Base-by-base conservation (phyloP, 108 stramenopile species). In the Chaetoceros tenuissimus region DNA sequence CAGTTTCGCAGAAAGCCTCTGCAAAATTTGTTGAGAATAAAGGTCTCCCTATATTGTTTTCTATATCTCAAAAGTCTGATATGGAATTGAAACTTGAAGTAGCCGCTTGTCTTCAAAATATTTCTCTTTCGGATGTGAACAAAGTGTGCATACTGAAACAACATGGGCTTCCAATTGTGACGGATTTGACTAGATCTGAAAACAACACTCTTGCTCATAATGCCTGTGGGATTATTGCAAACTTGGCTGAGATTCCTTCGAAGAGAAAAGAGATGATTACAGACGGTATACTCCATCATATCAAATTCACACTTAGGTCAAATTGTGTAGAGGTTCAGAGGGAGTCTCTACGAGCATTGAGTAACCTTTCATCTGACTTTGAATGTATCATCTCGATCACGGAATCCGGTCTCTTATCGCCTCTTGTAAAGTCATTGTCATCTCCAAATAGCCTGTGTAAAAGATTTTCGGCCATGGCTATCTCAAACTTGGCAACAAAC, bases 401-500 rank as follows among this genome's bases (percentile, higher is more conserved):
- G 64, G 28, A 86, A 91, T 74, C 84, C 1, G 86, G 86, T 10
- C 73, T 80, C 1, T 46, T 94, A 46, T 44, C 68, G 21, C 72
- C 77, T 48, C 51, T 94, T 17, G 73, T 84, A 10, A 50, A 80
- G 19, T 70, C 85, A 52, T 74, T 94, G 18, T 55, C 67, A 28
- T 79, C 78, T 26, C 66, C 78, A 13, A 87, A 91, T 53, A 71
- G 68, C 28, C 57, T 89, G 25, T 79, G 80, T 66, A 84, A 81
- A 53, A 75, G 88, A 46, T 94, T 82, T 78, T 77, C 86, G 31
- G 77, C 80, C 20, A 88, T 94, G 92, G 82, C 82, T 24, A 54
- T 86, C 24, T 85, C 81, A 0, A 94, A 94, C 58, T 68, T 94
- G 29, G 75, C 85, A 1, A 64, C 71, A 3, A 74, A 77, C 56